A percentile compares a stretch with the other conserved stretches of the same genome.
Conservation (phyloP, 148 eudicot genomes). For the Rhododendron vialii region DNA sequence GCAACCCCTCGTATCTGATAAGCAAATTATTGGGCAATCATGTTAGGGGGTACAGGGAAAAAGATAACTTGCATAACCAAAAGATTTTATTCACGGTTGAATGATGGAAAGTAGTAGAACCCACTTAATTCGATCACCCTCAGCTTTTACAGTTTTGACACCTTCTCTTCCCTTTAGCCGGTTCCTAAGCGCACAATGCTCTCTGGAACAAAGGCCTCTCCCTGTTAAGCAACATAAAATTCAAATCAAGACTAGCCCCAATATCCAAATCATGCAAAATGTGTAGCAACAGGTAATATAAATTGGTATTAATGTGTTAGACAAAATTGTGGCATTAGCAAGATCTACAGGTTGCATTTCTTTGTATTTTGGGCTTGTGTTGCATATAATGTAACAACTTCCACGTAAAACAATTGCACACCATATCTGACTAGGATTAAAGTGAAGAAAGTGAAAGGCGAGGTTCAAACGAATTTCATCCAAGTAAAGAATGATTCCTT, state of each 20-base stretch:
- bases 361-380: not conserved
- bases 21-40: not conserved
- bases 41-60: not conserved
- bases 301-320: not conserved
- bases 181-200: conserved; percentile 68
- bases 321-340: not conserved
- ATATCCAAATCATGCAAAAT: not conserved
- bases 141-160: conserved; percentile 55
- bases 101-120: conserved; percentile 7
- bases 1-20: conserved; percentile 78
- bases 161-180: conserved; percentile 73
- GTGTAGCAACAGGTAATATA: not conserved
- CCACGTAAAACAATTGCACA: not conserved
- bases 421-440: not conserved
- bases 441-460: too few relatives aligned
- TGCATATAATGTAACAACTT: not conserved
- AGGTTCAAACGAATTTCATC: too few relatives aligned
- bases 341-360: not conserved
- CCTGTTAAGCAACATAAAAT: conserved; percentile 36
- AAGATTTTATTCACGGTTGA: not conserved
- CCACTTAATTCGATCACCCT: conserved; percentile 75
- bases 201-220: conserved; percentile 96
- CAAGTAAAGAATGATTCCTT: too few relatives aligned
- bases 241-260: not conserved
- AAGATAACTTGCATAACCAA: not conserved